Evolutionary conservation across 306 rosid species (phyloP).

Genomic region (Prunus mume): DNA sequence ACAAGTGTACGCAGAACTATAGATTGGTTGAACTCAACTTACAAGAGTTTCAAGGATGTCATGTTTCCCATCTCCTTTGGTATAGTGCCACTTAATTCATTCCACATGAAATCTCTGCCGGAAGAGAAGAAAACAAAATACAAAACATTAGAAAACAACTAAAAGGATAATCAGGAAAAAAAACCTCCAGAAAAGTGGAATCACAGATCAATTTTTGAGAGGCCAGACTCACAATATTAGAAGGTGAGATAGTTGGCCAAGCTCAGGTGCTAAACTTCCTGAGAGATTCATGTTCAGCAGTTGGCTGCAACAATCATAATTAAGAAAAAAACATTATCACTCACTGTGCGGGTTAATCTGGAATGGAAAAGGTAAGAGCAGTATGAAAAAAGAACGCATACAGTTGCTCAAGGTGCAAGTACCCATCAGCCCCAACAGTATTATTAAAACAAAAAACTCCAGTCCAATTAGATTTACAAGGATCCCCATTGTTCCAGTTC

Average conservation of each 20-base stretch:
- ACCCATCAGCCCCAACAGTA: conserved; percentile 38
- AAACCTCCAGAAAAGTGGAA: conserved; percentile 1
- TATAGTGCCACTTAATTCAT: conserved; percentile 60
- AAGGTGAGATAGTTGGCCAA: conserved; percentile 63
- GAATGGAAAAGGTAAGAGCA: neutral
- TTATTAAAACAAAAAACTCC: conserved; percentile 50
- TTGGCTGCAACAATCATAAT: conserved; percentile 48
- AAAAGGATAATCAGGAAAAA: conserved; percentile 11
- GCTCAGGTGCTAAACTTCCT: conserved; percentile 67
- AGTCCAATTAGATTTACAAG: conserved; percentile 66
- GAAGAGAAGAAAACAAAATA: conserved; percentile 18
- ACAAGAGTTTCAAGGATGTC: conserved; percentile 61
- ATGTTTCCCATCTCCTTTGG: conserved; percentile 83
- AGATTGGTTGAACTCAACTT: conserved; percentile 32
- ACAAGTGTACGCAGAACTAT: neutral
- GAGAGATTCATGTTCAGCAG: conserved; percentile 60
- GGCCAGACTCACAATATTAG: conserved; percentile 54
- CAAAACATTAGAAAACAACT: conserved; percentile 29
- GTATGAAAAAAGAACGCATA: conserved; percentile 30
- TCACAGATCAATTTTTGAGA: conserved; percentile 12
- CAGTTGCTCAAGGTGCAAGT: conserved; percentile 61
- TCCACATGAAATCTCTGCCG: conserved; percentile 89
- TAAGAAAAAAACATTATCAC: neutral
- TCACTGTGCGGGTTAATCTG: neutral
- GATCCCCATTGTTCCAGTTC: conserved; percentile 68